phyloP scores from a whole-genome alignment of 2,329 filamentous ascomycete genomes.

The Pseudodiploospora longispora region DNA sequence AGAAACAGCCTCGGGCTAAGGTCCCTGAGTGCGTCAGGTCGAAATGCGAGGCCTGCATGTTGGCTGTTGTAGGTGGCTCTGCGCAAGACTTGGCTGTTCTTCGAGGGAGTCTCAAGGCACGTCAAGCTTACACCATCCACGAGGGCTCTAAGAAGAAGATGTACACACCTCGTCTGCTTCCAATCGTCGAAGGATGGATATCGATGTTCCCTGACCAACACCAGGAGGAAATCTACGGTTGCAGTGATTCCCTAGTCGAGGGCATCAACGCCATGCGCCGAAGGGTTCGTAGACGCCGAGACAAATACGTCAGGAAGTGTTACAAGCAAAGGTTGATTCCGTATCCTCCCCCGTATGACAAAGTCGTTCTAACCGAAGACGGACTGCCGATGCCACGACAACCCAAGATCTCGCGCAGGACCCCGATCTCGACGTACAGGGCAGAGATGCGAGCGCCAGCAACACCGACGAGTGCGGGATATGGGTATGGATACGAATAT shows the following conservation, averaged over 20 bases:
- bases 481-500: too few relatives aligned
- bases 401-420: not conserved
- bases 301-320: not conserved
- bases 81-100: slow-evolving; percentile 35
- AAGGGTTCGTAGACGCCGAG: not conserved
- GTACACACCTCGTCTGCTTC: slow-evolving; percentile 26
- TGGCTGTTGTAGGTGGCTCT: slow-evolving; percentile 39
- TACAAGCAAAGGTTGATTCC: not conserved
- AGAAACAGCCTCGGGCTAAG: not conserved
- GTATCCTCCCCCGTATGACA: not conserved
- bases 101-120: slow-evolving; percentile 32
- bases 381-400: slow-evolving; percentile 5
- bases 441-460: too few relatives aligned
- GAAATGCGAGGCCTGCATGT: slow-evolving; percentile 44
- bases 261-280: slow-evolving; percentile 2
- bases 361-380: slow-evolving; percentile 1
- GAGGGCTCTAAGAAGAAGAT: not conserved
- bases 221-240: not conserved
- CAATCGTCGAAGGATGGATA: slow-evolving; percentile 38
- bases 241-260: not conserved
- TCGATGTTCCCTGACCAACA: slow-evolving; percentile 8
- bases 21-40: slow-evolving; percentile 1
- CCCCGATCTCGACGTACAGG: too few relatives aligned
- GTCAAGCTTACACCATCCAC: slow-evolving; percentile 15
- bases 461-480: too few relatives aligned